Conservation (phyloP, 2,329 filamentous ascomycete genomes). For the Zasmidium cellare region DNA sequence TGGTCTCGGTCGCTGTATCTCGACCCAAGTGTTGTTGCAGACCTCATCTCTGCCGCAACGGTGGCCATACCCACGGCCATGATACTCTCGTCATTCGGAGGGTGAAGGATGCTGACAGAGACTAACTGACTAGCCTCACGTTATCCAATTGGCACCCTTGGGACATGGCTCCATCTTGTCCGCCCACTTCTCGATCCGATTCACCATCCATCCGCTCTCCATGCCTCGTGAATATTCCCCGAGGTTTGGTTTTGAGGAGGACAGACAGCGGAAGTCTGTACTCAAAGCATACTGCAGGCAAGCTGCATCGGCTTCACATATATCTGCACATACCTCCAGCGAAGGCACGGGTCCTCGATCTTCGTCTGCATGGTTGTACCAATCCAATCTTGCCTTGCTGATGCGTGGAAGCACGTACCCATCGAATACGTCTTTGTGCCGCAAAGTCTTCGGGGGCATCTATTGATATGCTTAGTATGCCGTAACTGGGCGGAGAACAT, state of each 20-base stretch:
- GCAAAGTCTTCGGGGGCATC: conserved; percentile 11
- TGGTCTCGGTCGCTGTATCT: too few species aligned
- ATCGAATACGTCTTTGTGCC: conserved; percentile 26
- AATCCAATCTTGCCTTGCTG: conserved; percentile 13
- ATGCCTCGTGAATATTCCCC: conserved; percentile 20
- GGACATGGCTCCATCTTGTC: conserved; percentile 6
- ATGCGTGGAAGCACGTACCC: conserved; percentile 26
- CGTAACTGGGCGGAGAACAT: too few species aligned
- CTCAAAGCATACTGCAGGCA: conserved; percentile 27
- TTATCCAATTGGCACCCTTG: neutral
- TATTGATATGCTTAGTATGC: neutral
- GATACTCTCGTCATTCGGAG: too few species aligned
- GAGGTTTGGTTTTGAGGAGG: conserved; percentile 16
- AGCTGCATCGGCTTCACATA: conserved; percentile 15
- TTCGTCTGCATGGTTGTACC: conserved; percentile 28
- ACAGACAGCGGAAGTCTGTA: conserved; percentile 13
- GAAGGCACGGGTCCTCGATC: conserved; percentile 12
- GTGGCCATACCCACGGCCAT: too few species aligned
- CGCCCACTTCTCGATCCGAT: conserved; percentile 16
- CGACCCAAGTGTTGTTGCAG: too few species aligned
- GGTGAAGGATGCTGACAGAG: too few species aligned
- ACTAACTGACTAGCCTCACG: neutral
- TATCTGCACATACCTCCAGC: conserved; percentile 21
- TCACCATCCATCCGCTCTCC: conserved; percentile 26
- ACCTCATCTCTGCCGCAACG: too few species aligned